Evolutionary conservation across 2,329 filamentous ascomycete species (phyloP).

Genomic region (Xylariomycetidae sp.): DNA sequence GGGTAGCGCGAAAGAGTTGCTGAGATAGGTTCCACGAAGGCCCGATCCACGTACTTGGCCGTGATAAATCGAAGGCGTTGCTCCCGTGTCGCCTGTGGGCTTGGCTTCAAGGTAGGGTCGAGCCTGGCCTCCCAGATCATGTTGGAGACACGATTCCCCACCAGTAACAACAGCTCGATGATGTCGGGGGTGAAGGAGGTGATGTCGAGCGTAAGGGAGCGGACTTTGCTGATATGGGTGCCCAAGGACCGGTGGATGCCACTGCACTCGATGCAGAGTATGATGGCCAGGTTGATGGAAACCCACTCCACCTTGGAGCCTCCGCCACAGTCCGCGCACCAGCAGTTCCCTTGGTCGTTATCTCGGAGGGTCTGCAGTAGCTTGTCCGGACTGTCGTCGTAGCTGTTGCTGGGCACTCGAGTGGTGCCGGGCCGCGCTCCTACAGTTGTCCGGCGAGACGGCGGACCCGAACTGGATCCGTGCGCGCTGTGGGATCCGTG

Average conservation of each 20-base stretch:
- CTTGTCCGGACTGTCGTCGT: slow-evolving; percentile 78
- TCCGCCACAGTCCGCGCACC: slow-evolving; percentile 92
- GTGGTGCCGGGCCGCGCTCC: slow-evolving; percentile 74
- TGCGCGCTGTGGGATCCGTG: slow-evolving; percentile 46
- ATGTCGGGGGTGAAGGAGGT: slow-evolving; percentile 96
- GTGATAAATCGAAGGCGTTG: slow-evolving; percentile 94
- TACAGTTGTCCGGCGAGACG: slow-evolving; percentile 82
- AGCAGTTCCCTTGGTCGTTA: slow-evolving; percentile 84
- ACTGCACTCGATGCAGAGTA: slow-evolving; percentile 96
- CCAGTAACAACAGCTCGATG: slow-evolving; percentile 82
- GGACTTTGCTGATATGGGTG: slow-evolving; percentile 95
- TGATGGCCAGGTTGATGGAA: slow-evolving; percentile 93
- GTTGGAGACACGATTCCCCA: slow-evolving; percentile 93
- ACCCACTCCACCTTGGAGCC: slow-evolving; percentile 96
- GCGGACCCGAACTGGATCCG: slow-evolving; percentile 45
- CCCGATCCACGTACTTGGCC: slow-evolving; percentile 81
- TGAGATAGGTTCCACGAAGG: slow-evolving; percentile 74
- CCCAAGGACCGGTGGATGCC: slow-evolving; percentile 94
- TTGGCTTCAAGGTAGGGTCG: slow-evolving; percentile 67
- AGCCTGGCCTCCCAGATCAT: slow-evolving; percentile 92
- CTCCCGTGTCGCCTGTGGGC: slow-evolving; percentile 73
- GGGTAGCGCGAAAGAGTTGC: slow-evolving; percentile 68
- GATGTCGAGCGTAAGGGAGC: slow-evolving; percentile 90
- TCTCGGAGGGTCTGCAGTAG: slow-evolving; percentile 82
- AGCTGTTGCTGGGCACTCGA: slow-evolving; percentile 62